A percentile compares a stretch with the other conserved stretches of the same genome.
phyloP scores from a whole-genome alignment of 2,329 filamentous ascomycete species.

The Nectriaceae sp. region DNA sequence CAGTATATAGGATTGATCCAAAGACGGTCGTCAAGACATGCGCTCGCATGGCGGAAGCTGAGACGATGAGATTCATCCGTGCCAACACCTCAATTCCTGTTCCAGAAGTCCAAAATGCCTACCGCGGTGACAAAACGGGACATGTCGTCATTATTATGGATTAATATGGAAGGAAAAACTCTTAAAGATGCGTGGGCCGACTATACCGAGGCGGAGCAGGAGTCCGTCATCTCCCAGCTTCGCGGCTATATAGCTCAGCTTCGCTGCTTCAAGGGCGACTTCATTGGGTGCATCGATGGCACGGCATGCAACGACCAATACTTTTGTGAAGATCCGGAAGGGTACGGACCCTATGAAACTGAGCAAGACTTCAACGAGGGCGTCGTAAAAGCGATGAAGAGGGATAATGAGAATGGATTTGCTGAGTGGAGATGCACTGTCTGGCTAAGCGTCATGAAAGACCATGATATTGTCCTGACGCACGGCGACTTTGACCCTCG shows the following conservation, averaged over 20 bases:
- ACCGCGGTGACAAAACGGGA: constrained; percentile 9
- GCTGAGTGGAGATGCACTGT: constrained; percentile 11
- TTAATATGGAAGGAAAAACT: constrained; percentile 15
- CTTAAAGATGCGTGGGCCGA: constrained; percentile 16
- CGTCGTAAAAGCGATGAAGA: constrained; percentile 18
- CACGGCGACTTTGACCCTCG: constrained; percentile 10
- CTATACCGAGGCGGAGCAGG: constrained; percentile 11
- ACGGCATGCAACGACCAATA: constrained; percentile 21
- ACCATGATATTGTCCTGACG: constrained; percentile 14
- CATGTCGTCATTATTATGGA: constrained; percentile 20
- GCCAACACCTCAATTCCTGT: constrained; percentile 23
- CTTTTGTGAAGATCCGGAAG: constrained; percentile 12
- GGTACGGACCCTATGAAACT: constrained; percentile 15
- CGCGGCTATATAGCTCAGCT: constrained; percentile 20
- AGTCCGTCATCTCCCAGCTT: constrained; percentile 20
- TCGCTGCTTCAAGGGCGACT: constrained; percentile 14
- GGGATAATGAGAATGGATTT: constrained; percentile 4
- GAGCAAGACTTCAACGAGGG: constrained; percentile 22
- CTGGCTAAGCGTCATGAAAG: constrained; percentile 15
- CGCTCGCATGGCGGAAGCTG: constrained; percentile 23
- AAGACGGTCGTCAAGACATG: no score
- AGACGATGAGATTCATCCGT: constrained; percentile 21
- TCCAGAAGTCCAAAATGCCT: constrained; percentile 14
- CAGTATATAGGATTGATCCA: no score
- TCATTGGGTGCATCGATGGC: constrained; percentile 20